Percentiles rank a stretch among this genome's conserved stretches.
These are phyloP conservation scores for Coemansia sp. DNA, from an alignment of 192 early-diverging fungal species.

Conservation along the genomic window DNA sequence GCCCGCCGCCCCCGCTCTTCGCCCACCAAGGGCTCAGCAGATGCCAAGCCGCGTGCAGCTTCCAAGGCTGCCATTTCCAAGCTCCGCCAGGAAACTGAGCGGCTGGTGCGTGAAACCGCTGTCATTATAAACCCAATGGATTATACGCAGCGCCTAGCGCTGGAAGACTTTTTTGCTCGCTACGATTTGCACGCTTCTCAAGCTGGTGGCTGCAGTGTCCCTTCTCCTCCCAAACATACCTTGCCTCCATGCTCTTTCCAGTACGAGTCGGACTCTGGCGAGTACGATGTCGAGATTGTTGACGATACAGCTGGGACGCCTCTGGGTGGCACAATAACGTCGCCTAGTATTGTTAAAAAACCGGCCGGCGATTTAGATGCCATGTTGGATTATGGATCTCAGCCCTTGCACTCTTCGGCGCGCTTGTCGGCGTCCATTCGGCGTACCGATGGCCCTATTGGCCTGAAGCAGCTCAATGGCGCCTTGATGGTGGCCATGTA, in stretches of 20 bases:
- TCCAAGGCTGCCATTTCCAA: slow-evolving; percentile 29
- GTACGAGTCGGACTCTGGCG: slow-evolving; percentile 20
- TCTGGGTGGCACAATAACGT: neutral
- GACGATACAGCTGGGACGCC: neutral
- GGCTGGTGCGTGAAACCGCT: slow-evolving; percentile 40
- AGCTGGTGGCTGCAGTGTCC: no score
- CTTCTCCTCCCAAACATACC: neutral
- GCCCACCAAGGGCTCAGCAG: neutral
- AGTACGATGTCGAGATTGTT: slow-evolving; percentile 27
- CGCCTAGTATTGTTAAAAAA: neutral
- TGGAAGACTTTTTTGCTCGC: slow-evolving; percentile 20
- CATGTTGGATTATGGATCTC: slow-evolving; percentile 28
- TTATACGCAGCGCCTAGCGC: slow-evolving; percentile 16
- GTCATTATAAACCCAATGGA: slow-evolving; percentile 35
- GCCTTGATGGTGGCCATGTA: slow-evolving; percentile 35
- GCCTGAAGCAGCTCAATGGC: slow-evolving; percentile 20
- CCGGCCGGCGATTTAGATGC: neutral
- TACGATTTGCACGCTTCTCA: slow-evolving; percentile 14
- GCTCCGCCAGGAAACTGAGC: slow-evolving; percentile 44
- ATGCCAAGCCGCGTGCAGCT: slow-evolving; percentile 11
- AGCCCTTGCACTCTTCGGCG: slow-evolving; percentile 21
- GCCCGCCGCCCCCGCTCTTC: neutral
- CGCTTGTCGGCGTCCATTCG: neutral
- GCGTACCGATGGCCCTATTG: slow-evolving; percentile 20
- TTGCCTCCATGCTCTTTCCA: neutral